Evolutionary conservation across 2,329 filamentous ascomycete species (phyloP).

Genomic region (Cercospora sp.): DNA sequence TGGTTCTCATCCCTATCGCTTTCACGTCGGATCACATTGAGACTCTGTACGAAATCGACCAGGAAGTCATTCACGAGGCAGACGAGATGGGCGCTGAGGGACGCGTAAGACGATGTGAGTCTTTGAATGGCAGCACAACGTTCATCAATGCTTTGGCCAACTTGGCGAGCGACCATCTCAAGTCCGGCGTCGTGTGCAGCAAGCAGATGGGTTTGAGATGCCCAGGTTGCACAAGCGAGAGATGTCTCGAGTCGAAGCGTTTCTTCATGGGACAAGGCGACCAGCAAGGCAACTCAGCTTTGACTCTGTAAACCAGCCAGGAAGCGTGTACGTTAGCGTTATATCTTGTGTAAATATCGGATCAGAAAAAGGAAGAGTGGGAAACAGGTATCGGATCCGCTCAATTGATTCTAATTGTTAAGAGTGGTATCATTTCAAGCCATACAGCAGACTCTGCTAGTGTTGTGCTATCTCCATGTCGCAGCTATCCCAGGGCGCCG

Average conservation of each 20-base stretch:
- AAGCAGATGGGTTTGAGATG: slow-evolving; percentile 87
- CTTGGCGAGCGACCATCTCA: slow-evolving; percentile 77
- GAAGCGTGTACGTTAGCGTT: not conserved
- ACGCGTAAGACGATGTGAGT: slow-evolving; percentile 80
- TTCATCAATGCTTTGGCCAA: slow-evolving; percentile 91
- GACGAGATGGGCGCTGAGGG: slow-evolving; percentile 67
- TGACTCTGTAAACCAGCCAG: slow-evolving; percentile 29
- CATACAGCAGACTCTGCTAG: slow-evolving; percentile 4
- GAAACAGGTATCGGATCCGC: not conserved
- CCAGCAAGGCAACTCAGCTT: slow-evolving; percentile 31
- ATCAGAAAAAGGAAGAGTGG: not conserved
- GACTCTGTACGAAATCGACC: slow-evolving; percentile 89
- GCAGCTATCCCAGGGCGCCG: not conserved
- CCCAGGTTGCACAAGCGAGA: slow-evolving; percentile 87
- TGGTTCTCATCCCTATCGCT: slow-evolving; percentile 89
- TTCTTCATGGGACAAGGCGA: slow-evolving; percentile 54
- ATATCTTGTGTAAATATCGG: not conserved
- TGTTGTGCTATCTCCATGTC: not conserved
- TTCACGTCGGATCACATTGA: slow-evolving; percentile 99
- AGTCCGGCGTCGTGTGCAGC: slow-evolving; percentile 69
- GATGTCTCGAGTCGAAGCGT: slow-evolving; percentile 74
- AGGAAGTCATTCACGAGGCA: slow-evolving; percentile 89
- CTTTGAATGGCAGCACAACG: slow-evolving; percentile 82
- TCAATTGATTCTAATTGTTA: not conserved
- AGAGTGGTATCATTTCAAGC: slow-evolving; percentile 10